Conservation (phyloP, 2,329 filamentous ascomycete species). For the Epichloe aotearoae region DNA sequence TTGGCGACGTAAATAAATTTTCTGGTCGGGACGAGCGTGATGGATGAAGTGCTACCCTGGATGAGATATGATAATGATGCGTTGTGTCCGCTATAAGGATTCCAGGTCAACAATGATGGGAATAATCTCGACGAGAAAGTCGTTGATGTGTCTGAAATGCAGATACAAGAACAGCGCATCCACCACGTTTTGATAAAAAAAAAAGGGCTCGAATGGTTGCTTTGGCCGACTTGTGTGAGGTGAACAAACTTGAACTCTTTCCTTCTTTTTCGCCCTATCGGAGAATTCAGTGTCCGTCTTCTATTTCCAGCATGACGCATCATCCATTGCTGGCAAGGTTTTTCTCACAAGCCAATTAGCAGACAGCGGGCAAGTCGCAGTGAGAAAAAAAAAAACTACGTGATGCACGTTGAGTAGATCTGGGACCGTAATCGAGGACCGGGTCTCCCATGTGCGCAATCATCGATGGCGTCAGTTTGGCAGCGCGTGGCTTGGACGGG, state of each 20-base stretch:
- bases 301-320: neutral
- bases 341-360: neutral
- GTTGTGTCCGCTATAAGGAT: neutral
- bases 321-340: neutral
- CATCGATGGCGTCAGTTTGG: constrained; percentile 1
- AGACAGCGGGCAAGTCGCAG: neutral
- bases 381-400: neutral
- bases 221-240: neutral
- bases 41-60: neutral
- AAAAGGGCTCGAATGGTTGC: neutral
- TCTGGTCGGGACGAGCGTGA: neutral
- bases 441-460: neutral
- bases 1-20: neutral
- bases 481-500: too few species aligned
- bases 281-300: neutral
- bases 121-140: neutral
- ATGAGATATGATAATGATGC: neutral
- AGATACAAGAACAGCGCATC: neutral
- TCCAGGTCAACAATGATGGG: neutral
- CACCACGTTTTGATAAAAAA: neutral
- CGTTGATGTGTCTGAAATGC: neutral
- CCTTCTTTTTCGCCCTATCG: too few species aligned
- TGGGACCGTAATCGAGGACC: constrained; percentile 1
- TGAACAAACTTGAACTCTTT: neutral
- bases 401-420: constrained; percentile 1